Percentiles rank a stretch among this genome's conserved stretches.
Conservation (phyloP, 2,329 filamentous ascomycete genomes). For the Triangularia verruculosa region DNA sequence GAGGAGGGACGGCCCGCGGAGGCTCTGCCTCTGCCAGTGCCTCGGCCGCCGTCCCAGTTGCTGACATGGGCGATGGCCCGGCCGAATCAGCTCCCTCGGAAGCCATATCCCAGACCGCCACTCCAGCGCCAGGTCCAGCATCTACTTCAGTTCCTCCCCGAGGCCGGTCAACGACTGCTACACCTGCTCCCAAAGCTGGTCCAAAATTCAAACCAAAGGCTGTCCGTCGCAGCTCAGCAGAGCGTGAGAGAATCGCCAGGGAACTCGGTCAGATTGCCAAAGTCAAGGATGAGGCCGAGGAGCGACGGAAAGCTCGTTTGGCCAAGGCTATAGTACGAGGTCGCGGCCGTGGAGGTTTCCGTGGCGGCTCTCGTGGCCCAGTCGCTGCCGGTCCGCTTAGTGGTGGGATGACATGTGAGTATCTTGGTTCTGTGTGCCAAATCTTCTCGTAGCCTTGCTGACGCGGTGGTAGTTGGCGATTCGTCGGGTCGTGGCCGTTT, state of each 20-base stretch:
- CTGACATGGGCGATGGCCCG: background rate
- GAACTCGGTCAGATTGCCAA: conserved; percentile 34
- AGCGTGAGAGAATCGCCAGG: conserved; percentile 36
- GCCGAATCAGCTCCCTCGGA: background rate
- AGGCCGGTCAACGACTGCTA: conserved; percentile 11
- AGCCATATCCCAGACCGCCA: conserved; percentile 6
- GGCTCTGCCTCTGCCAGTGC: conserved; percentile 16
- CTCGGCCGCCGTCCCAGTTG: background rate
- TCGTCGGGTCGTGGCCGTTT: conserved; percentile 15
- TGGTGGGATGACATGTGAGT: conserved; percentile 25
- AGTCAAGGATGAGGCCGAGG: conserved; percentile 33
- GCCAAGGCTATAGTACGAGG: conserved; percentile 31
- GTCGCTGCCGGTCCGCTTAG: conserved; percentile 36
- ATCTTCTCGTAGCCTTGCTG: conserved; percentile 12
- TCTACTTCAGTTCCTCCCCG: conserved; percentile 9
- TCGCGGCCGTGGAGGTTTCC: conserved; percentile 31
- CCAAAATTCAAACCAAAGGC: conserved; percentile 35
- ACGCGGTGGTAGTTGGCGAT: background rate
- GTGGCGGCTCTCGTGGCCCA: conserved; percentile 30
- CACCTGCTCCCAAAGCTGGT: conserved; percentile 8
- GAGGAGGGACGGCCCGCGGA: conserved; percentile 23
- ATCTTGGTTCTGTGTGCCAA: background rate
- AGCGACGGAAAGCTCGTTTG: conserved; percentile 26
- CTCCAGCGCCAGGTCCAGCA: conserved; percentile 12
- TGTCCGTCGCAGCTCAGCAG: conserved; percentile 35